A percentile compares a stretch with the other conserved stretches of the same genome.
phyloP scores from a whole-genome alignment of 2,329 filamentous ascomycete genomes.

The Aspergillus pseudoglaucus region DNA sequence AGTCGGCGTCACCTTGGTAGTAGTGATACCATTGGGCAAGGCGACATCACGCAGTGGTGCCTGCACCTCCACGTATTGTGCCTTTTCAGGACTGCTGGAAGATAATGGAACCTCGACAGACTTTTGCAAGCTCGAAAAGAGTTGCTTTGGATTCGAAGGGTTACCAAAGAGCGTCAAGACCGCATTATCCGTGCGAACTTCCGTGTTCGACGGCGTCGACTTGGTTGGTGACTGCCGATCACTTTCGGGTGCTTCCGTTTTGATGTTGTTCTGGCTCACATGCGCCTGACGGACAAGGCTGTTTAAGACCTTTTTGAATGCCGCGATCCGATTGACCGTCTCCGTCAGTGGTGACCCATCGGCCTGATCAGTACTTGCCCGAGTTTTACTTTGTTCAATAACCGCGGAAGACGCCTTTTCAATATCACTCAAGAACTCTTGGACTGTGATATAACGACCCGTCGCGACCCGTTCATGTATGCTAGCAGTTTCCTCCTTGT shows the following conservation, averaged over 20 bases:
- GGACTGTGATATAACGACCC: conserved; percentile 34
- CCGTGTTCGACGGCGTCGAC: conserved; percentile 32
- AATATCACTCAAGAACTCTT: conserved; percentile 38
- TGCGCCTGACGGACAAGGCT: conserved; percentile 59
- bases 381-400: conserved; percentile 30
- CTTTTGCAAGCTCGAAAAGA: conserved; percentile 79
- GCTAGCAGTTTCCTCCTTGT: conserved; percentile 26
- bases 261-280: conserved; percentile 34
- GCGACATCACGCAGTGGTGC: conserved; percentile 55
- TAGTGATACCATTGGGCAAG: conserved; percentile 68
- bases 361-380: conserved; percentile 18
- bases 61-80: conserved; percentile 35
- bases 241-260: conserved; percentile 28
- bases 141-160: conserved; percentile 64
- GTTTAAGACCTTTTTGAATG: conserved; percentile 58
- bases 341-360: conserved; percentile 27
- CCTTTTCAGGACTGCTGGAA: conserved; percentile 30
- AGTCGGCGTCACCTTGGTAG: conserved; percentile 58
- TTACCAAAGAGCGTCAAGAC: conserved; percentile 73
- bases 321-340: conserved; percentile 40
- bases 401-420: conserved; percentile 33
- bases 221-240: conserved; percentile 30
- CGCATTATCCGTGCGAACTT: conserved; percentile 45
- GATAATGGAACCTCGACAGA: conserved; percentile 27
- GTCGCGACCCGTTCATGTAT: conserved; percentile 34